Conservation (phyloP, 192 early-diverging fungal species). For the Entophlyctis luteolus region DNA sequence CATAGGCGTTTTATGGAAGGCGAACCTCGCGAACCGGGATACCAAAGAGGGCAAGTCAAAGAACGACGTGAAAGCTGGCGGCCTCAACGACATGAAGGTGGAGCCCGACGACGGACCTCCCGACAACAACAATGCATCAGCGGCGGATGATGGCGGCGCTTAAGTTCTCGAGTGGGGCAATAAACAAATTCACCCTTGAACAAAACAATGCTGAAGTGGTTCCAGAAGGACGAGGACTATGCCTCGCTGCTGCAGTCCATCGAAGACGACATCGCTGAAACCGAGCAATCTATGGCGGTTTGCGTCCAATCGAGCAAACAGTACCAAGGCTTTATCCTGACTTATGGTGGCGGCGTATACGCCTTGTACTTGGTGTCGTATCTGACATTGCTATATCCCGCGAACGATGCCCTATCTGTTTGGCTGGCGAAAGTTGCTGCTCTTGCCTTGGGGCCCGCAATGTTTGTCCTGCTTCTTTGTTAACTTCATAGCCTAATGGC, state of each 20-base stretch:
- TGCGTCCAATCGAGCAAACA: neutral
- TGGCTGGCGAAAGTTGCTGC: slow-evolving; percentile 15
- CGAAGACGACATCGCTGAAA: slow-evolving; percentile 8
- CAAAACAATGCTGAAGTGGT: slow-evolving; percentile 3
- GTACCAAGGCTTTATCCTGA: neutral
- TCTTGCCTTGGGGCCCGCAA: neutral
- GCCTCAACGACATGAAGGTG: neutral
- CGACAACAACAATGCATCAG: neutral
- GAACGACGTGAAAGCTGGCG: neutral
- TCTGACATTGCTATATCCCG: slow-evolving; percentile 7
- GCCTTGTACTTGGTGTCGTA: slow-evolving; percentile 2
- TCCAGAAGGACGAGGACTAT: neutral
- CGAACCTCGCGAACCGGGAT: slow-evolving; percentile 7
- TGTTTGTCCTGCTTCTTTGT: neutral
- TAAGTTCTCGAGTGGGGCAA: no score
- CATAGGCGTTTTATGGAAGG: slow-evolving; percentile 17
- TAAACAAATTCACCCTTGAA: neutral
- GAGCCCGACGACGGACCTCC: neutral
- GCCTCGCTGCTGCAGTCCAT: slow-evolving; percentile 8
- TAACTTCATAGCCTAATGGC: neutral
- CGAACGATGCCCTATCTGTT: neutral
- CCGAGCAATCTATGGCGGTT: neutral
- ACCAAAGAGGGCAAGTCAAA: neutral
- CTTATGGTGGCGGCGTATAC: slow-evolving; percentile 8
- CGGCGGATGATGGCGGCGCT: neutral